Evolutionary conservation across 257 asterid genomes (phyloP).

Genomic region (Ballota nigra): DNA sequence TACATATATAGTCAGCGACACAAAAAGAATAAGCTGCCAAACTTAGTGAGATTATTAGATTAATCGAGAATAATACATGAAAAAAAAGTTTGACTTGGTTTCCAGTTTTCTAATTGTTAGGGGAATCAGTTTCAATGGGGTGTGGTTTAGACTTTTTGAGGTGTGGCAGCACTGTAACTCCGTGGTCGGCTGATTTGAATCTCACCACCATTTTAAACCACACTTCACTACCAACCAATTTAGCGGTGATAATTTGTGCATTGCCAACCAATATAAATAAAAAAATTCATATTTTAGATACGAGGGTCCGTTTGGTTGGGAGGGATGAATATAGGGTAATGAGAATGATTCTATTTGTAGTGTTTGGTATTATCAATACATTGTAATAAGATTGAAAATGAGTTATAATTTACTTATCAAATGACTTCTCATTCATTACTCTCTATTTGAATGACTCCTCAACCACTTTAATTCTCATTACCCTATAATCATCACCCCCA

Average conservation of each 20-base stretch:
- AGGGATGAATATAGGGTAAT: too few species aligned
- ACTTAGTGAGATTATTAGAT: neutral
- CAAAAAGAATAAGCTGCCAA: neutral
- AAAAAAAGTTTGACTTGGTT: neutral
- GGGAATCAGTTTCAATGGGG: too few species aligned
- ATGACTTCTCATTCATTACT: too few species aligned
- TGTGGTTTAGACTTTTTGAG: neutral
- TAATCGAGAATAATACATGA: neutral
- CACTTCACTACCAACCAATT: neutral
- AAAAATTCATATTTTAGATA: too few species aligned
- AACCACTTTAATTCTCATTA: too few species aligned
- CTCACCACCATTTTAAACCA: neutral
- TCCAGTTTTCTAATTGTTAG: neutral
- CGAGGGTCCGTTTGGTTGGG: too few species aligned
- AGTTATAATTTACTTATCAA: too few species aligned
- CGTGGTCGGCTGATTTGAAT: constrained; percentile 34
- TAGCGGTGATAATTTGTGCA: neutral
- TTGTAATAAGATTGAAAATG: too few species aligned
- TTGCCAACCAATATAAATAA: neutral
- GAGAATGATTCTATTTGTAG: too few species aligned
- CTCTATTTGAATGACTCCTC: too few species aligned
- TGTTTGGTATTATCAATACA: too few species aligned
- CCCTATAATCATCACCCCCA: too few species aligned
- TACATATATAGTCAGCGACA: neutral
- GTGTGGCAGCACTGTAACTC: neutral